phyloP scores from a whole-genome alignment of 371 early-diverging fungal genomes.

The Circinella minor region DNA sequence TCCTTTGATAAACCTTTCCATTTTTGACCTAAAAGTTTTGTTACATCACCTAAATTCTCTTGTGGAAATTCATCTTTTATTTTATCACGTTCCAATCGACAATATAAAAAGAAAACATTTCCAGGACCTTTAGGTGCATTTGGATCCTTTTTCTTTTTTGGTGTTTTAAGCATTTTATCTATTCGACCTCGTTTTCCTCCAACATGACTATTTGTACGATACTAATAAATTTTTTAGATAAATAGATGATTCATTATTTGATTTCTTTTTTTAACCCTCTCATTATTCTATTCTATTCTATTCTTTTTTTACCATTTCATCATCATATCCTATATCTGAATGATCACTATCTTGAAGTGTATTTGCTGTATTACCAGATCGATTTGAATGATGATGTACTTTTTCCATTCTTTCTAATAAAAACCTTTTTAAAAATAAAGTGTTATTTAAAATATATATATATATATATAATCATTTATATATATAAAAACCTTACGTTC shows the following conservation, averaged over 20 bases:
- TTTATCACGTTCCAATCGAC: conserved; percentile 60
- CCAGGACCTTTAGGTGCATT: conserved; percentile 73
- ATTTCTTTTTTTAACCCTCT: no score
- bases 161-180: conserved; percentile 29
- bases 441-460: conserved; percentile 9
- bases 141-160: conserved; percentile 60
- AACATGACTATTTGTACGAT: background rate
- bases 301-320: conserved; percentile 15
- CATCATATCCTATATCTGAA: conserved; percentile 32
- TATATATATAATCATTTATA: background rate
- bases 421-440: conserved; percentile 15
- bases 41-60: conserved; percentile 55
- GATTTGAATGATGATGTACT: conserved; percentile 4
- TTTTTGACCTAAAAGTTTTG: conserved; percentile 51
- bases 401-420: conserved; percentile 40
- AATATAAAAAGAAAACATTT: conserved; percentile 70
- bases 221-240: no score
- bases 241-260: no score
- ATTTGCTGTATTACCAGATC: background rate
- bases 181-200: conserved; percentile 11
- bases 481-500: conserved; percentile 48
- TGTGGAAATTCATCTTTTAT: conserved; percentile 62
- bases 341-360: conserved; percentile 25
- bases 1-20: conserved; percentile 57
- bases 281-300: no score